Conservation (phyloP, 2,329 filamentous ascomycete species). For the Stylonectria norvegica region DNA sequence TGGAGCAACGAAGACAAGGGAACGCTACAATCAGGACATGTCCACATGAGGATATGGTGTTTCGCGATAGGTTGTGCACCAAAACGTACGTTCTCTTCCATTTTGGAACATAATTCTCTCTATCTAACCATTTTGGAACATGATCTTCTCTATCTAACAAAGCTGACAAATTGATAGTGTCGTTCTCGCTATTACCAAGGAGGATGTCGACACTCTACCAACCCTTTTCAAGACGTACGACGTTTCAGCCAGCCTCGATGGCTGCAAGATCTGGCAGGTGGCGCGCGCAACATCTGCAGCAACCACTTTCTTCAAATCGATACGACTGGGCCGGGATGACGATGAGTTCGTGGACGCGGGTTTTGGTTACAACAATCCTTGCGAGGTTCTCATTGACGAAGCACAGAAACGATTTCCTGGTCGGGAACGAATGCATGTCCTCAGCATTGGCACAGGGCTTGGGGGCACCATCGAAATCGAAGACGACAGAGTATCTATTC, state of each 20-base stretch:
- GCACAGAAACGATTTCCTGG: constrained; percentile 23
- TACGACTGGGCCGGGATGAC: constrained; percentile 23
- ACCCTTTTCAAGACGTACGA: constrained; percentile 29
- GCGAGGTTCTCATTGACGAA: constrained; percentile 27
- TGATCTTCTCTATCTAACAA: neutral
- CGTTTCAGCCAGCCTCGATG: constrained; percentile 11
- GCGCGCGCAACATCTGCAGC: constrained; percentile 30
- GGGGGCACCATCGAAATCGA: neutral
- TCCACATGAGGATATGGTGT: constrained; percentile 18
- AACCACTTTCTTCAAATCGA: constrained; percentile 29
- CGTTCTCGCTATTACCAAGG: constrained; percentile 29
- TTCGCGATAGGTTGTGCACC: constrained; percentile 21
- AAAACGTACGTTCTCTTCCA: constrained; percentile 20
- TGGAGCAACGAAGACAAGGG: neutral
- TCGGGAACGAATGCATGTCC: neutral
- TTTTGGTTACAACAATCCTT: constrained; percentile 32
- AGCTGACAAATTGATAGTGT: constrained; percentile 11
- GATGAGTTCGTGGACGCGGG: constrained; percentile 30
- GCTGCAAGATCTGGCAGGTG: constrained; percentile 29
- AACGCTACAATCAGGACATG: constrained; percentile 7
- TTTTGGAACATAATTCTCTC: neutral
- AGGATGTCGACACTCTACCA: constrained; percentile 23
- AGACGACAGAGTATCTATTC: neutral
- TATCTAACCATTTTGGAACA: neutral
- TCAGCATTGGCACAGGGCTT: constrained; percentile 4